Evolutionary conservation across 257 asterid species (phyloP), one percentile per base, ranked within the genome.

Genomic region (Solanum chiquidenum): DNA sequence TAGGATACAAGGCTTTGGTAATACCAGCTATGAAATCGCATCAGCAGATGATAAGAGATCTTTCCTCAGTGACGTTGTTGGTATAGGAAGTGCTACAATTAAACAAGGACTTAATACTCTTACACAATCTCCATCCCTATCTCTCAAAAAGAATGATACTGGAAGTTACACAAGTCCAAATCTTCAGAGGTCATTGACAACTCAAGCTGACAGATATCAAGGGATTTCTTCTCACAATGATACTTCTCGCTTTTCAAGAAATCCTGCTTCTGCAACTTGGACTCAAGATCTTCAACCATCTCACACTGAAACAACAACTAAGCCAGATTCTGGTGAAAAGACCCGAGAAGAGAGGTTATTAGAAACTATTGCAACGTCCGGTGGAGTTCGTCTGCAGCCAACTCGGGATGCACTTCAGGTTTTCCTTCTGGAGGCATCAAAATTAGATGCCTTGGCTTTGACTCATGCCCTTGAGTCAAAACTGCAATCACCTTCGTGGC

Each of bases 301-400:
- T 85, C 93, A 91, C 75, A 80, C 89, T 72, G 98, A 94, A 90
- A 91, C 92, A 84, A 85, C 92, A 84, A 85, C 91, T 84, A 91
- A 90, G 85, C 93, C 88, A 33, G 91, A 87, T 87, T 90, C 89
- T 25, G 88, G 93, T 82, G 95, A 88, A 87, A 97, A 94, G 91
- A 93, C 94, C 88, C 98, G 95, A 27, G 99, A 97, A 87, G 96
- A 95, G 91, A 95, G 92, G 92, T 89, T 95, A 89, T 86, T 97
- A 83, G 99, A 97, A 91, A 93, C 98, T 84, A 90, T 95, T 88
- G 99, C 95, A 87, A 94, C 99, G 38, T 91, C 98, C 85, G 96
- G 98, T 90, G 99, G 99, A 88, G 98, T 97, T 87, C 98, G 99
- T 83, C 84, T 95, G 88, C 99, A 97, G 92, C 99, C 99, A 75